Evolutionary conservation across 768 basidiomycete genomes (phyloP).

Genomic region (Dioszegia hungarica): DNA sequence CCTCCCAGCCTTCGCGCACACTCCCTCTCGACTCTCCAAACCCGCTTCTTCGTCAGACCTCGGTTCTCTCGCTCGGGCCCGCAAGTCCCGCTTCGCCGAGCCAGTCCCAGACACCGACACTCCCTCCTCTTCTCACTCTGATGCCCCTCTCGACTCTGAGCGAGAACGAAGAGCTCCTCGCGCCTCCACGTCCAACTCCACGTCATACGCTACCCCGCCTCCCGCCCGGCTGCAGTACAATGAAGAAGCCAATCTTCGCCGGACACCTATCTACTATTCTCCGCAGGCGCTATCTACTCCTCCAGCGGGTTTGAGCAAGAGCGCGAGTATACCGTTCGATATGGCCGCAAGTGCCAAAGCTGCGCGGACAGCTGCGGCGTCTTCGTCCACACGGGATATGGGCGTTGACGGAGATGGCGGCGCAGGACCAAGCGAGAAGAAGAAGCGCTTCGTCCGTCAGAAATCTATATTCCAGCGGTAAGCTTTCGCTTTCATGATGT

Average conservation of each 20-base stretch:
- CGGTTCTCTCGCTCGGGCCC: neutral
- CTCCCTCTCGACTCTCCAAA: slow-evolving; percentile 32
- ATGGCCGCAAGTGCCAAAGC: slow-evolving; percentile 37
- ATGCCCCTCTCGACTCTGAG: neutral
- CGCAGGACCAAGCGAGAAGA: neutral
- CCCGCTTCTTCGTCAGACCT: slow-evolving; percentile 16
- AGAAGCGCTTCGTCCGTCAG: slow-evolving; percentile 32
- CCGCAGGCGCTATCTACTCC: slow-evolving; percentile 37
- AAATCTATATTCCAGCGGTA: slow-evolving; percentile 35
- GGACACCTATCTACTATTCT: slow-evolving; percentile 35
- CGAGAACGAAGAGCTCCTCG: neutral
- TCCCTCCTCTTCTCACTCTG: neutral
- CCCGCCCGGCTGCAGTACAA: neutral
- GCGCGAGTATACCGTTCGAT: slow-evolving; percentile 42
- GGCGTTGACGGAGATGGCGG: neutral
- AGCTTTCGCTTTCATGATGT: slow-evolving; percentile 13
- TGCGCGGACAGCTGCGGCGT: slow-evolving; percentile 15
- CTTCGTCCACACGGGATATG: neutral
- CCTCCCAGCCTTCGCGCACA: slow-evolving; percentile 30
- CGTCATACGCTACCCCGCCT: neutral
- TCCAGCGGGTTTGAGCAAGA: slow-evolving; percentile 25
- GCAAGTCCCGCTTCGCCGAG: neutral
- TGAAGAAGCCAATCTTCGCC: slow-evolving; percentile 9
- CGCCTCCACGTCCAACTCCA: neutral
- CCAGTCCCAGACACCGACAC: neutral